Evolutionary conservation across 73 alveolate species (phyloP), one percentile per base, ranked within the genome.

Genomic region (Paramecium biaurelia): DNA sequence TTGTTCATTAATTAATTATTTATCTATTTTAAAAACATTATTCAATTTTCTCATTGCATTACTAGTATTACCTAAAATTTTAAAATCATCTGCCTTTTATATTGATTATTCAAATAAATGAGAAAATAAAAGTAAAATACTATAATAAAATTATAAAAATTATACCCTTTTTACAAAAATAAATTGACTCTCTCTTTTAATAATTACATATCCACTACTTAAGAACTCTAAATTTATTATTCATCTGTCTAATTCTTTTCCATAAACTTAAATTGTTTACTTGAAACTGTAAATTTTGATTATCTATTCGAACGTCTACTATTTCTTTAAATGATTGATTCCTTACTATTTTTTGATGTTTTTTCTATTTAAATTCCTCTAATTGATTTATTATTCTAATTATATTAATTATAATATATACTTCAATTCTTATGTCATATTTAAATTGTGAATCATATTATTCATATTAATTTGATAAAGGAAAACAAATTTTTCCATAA

Each of bases 401-500:
- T 21, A 8, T 41, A 42, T 15, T 5, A n/a, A 79, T 79, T 7
- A 42, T 12, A 20, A 43, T 23, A 38, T 23, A 24, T 79, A 79
- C 90, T 24, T 79, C 90, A 12, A 79, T 47, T 41, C 28, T 47
- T 20, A 79, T 72, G 15, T 79, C 72, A 79, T 79, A 79, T 45
- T 79, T 79, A 79, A 42, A 79, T 41, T 79, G 14, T 47, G 74
- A 11, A 79, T 79, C 90, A 43, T 79, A 79, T 4, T 14, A 79
- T 30, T 79, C 90, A 79, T 23, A 18, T 23, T 23, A 15, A 15
- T 79, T 79, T 0, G 63, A 32, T 30, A 79, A 14, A 2, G 90
- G 90, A 43, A 79, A 79, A 15, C 63, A 43, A 7, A 89, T 72
- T 72, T 89, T 89, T 7, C 94, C 94, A 72, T 70, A 89, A 18